Conservation (phyloP, 331 rosid genomes). For the Rhamnella rubrinervis region DNA sequence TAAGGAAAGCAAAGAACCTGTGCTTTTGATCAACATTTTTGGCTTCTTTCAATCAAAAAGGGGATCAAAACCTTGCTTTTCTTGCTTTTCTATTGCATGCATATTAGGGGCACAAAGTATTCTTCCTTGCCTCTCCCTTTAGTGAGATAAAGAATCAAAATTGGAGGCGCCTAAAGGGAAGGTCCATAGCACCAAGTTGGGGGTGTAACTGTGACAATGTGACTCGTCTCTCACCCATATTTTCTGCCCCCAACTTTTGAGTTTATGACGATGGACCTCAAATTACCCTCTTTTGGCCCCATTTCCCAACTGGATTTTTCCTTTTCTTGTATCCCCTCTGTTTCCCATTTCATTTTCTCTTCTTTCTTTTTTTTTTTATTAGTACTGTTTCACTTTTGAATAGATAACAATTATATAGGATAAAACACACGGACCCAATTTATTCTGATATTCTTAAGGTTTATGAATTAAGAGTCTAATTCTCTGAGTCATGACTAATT, state of each 20-base stretch:
- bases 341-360: not conserved
- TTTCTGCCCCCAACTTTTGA: not conserved
- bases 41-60: too few species aligned
- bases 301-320: constrained; percentile 3
- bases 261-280: not conserved
- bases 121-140: constrained; percentile 19
- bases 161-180: constrained; percentile 4
- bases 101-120: constrained; percentile 17
- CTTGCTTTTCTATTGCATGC: constrained; percentile 12
- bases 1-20: too few species aligned
- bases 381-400: too few species aligned
- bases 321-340: too few species aligned
- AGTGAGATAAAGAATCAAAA: constrained; percentile 13
- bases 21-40: too few species aligned
- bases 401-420: too few species aligned
- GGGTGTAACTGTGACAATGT: too few species aligned
- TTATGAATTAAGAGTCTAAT: too few species aligned
- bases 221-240: not conserved
- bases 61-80: constrained; percentile 36
- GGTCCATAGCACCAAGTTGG: not conserved
- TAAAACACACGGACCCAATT: too few species aligned
- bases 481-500: too few species aligned
- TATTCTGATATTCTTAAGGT: too few species aligned
- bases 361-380: too few species aligned
- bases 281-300: not conserved